Base-by-base conservation (phyloP, 345 rosid species). In the Noccaea bulbosa region DNA sequence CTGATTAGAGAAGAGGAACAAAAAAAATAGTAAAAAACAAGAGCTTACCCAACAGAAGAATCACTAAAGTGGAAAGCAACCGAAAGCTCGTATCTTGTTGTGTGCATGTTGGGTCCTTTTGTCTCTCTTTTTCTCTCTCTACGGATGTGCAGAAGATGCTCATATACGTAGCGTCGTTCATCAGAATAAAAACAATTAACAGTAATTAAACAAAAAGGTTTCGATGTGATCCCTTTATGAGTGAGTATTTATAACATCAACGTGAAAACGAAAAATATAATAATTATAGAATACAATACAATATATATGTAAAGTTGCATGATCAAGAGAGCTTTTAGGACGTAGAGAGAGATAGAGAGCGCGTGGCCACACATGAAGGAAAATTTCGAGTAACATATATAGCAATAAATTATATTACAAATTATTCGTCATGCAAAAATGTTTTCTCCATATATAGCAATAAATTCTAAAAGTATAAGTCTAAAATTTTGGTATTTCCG, bases 31-130 rank as follows among this genome's bases (percentile, higher is more conserved):
- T 27, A 57, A 0, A 35, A 40, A 50, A 9, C 3, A 47, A 11
- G 52, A 56, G 63, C 30, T 39, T 39, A 65, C 60, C 77, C 30
- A 57, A 65, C 17, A 49, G 60, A 56, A 67, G 72, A 73, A 73
- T 73, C 72, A 73, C 22, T 55, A 67, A 74, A 74, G 78, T 52
- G 78, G 78, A 67, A 74, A 74, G 65, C 64, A 68, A 74, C 78
- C 78, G 69, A 68, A 74, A 74, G 78, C 40, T 65, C 72, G 34
- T 66, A 41, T 73, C 67, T 73, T 49, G 67, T 58, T 32, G 67
- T 66, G 39, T 74, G 72, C 73, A 67, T 75, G 74, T 74, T 74
- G 78, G 78, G 69, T 68, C 65, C 78, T 54, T 61, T 75, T 75
- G 70, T 75, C 74, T 75, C 37, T 65, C 67, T 65, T 73, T 73